phyloP scores from a whole-genome alignment of 2,329 filamentous ascomycete species.

The Xylaria arbuscula region DNA sequence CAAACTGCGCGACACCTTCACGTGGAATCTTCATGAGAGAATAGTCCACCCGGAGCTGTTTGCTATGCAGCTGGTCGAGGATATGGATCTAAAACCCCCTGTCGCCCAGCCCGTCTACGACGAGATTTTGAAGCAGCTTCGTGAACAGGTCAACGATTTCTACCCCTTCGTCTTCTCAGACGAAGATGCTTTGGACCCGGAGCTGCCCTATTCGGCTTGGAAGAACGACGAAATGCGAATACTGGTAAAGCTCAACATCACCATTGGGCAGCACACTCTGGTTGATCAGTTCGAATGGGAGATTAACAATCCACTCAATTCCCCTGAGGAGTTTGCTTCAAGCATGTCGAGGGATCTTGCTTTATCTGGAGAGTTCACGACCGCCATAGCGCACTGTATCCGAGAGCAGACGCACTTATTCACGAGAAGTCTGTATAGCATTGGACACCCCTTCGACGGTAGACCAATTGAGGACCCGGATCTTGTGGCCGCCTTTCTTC shows the following conservation, averaged over 20 bases:
- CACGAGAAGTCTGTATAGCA: conserved; percentile 90
- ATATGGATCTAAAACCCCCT: conserved; percentile 82
- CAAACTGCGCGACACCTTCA: conserved; percentile 95
- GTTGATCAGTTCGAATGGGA: conserved; percentile 99
- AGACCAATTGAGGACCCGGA: conserved; percentile 93
- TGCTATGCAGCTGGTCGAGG: conserved; percentile 89
- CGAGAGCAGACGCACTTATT: conserved; percentile 96
- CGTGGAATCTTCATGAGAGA: conserved; percentile 96
- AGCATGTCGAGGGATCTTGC: conserved; percentile 91
- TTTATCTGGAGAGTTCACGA: conserved; percentile 93
- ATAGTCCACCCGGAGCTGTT: conserved; percentile 83
- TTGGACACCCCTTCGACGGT: conserved; percentile 95
- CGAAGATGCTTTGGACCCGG: conserved; percentile 89
- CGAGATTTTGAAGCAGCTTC: conserved; percentile 74
- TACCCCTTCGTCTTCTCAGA: conserved; percentile 92
- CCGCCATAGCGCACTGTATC: conserved; percentile 97
- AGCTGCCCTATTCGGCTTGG: conserved; percentile 90
- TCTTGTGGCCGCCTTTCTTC: conserved; percentile 84
- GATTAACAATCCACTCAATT: conserved; percentile 94
- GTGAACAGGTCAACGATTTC: conserved; percentile 91
- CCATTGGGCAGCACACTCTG: conserved; percentile 91
- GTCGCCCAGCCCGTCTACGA: conserved; percentile 72
- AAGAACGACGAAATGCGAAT: conserved; percentile 99
- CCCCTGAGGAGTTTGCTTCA: conserved; percentile 91
- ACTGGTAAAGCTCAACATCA: conserved; percentile 95